Evolutionary conservation across 2,329 filamentous ascomycete species (phyloP).

Genomic region (Furcasterigmium sp.): DNA sequence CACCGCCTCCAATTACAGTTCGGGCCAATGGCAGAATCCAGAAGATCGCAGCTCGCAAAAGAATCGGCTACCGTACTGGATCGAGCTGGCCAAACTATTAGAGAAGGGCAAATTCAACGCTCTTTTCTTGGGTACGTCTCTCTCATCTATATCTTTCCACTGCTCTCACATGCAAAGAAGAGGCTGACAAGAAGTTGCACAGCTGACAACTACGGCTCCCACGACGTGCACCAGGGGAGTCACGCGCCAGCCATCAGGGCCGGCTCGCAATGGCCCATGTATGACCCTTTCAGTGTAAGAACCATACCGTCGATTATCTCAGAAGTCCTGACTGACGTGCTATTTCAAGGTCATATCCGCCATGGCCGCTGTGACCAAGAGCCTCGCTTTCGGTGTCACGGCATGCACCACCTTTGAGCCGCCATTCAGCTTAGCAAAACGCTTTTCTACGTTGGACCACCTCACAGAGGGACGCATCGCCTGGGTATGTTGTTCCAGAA

Average conservation of each 20-base stretch:
- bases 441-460: constrained; percentile 4
- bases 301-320: too few relatives aligned
- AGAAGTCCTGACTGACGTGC: not conserved
- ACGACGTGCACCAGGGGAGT: constrained; percentile 30
- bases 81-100: constrained; percentile 9
- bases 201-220: constrained; percentile 32
- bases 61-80: constrained; percentile 7
- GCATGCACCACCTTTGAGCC: constrained; percentile 5
- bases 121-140: constrained; percentile 5
- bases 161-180: too few relatives aligned
- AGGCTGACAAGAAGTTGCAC: constrained; percentile 12
- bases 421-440: constrained; percentile 3
- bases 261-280: constrained; percentile 1
- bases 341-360: constrained; percentile 21
- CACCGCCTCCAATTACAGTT: not conserved
- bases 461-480: constrained; percentile 5
- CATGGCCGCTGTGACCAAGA: constrained; percentile 43
- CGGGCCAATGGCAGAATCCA: constrained; percentile 3
- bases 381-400: constrained; percentile 3
- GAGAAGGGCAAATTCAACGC: constrained; percentile 9
- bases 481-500: not conserved
- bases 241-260: not conserved
- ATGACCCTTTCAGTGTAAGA: not conserved
- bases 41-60: constrained; percentile 1
- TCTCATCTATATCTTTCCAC: constrained; percentile 43